phyloP scores from a whole-genome alignment of 2,329 filamentous ascomycete genomes.

The Biscogniauxia sp. region DNA sequence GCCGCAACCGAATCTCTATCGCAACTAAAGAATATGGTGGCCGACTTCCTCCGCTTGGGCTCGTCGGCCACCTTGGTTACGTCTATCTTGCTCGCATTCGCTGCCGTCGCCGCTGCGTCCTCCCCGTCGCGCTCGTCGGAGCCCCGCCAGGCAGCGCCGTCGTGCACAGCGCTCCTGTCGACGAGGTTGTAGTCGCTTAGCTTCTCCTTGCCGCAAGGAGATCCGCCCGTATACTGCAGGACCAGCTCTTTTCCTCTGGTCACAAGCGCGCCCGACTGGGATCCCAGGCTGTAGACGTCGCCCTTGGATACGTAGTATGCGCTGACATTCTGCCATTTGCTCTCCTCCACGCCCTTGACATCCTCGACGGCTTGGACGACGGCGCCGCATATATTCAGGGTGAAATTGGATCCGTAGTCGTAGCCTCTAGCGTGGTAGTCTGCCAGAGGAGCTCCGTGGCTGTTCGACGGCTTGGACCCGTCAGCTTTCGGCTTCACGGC shows the following conservation, averaged over 20 bases:
- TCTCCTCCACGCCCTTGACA: conserved; percentile 62
- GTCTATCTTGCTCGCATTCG: conserved; percentile 18
- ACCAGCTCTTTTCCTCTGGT: conserved; percentile 72
- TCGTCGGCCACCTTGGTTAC: conserved; percentile 25
- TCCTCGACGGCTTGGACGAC: conserved; percentile 66
- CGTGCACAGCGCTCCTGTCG: conserved; percentile 32
- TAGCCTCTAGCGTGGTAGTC: conserved; percentile 68
- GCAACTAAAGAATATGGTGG: conserved; percentile 90
- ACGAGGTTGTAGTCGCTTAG: conserved; percentile 33
- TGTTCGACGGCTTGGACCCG: conserved; percentile 39
- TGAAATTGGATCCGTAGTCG: conserved; percentile 80
- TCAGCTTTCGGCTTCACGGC: conserved; percentile 43
- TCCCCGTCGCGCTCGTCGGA: conserved; percentile 33
- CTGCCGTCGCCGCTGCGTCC: conserved; percentile 11
- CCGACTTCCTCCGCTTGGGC: conserved; percentile 62
- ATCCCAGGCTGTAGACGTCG: conserved; percentile 74
- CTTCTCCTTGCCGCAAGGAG: conserved; percentile 60
- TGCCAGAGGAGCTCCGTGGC: conserved; percentile 39
- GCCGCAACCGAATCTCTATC: conserved; percentile 73
- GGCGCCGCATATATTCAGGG: conserved; percentile 75
- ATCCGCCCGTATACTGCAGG: conserved; percentile 74
- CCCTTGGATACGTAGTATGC: conserved; percentile 69
- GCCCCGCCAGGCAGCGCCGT: conserved; percentile 34
- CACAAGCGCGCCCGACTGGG: conserved; percentile 50
- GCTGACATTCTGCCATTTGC: conserved; percentile 69